Percentiles rank a stretch among this genome's conserved stretches.
Evolutionary conservation across 2,329 filamentous ascomycete genomes (phyloP).

Genomic region (Fusarium piperis): DNA sequence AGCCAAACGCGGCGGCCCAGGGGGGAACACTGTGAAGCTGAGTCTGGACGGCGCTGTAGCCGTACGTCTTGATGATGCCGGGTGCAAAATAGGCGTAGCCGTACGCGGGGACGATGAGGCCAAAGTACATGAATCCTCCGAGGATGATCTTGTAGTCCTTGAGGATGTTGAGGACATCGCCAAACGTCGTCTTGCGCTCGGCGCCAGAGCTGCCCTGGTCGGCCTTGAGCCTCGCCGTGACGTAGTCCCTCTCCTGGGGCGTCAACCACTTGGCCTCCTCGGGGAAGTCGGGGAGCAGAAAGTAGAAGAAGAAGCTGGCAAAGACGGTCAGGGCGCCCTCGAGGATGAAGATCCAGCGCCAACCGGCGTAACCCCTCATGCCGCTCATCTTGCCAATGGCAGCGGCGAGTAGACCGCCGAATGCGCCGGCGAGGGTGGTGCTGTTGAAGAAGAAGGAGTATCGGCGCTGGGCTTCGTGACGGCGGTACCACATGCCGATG

Average conservation of each 20-base stretch:
- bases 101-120: slow-evolving; percentile 80
- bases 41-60: slow-evolving; percentile 67
- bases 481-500: slow-evolving; percentile 89
- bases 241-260: slow-evolving; percentile 73
- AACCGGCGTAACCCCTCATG: slow-evolving; percentile 72
- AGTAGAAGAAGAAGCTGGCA: slow-evolving; percentile 71
- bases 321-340: slow-evolving; percentile 74
- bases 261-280: slow-evolving; percentile 78
- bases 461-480: slow-evolving; percentile 87
- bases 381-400: slow-evolving; percentile 91
- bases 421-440: slow-evolving; percentile 82
- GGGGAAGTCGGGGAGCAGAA: slow-evolving; percentile 78
- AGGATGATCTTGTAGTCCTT: slow-evolving; percentile 79
- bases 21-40: slow-evolving; percentile 68
- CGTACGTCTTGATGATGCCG: slow-evolving; percentile 74
- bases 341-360: slow-evolving; percentile 87
- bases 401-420: slow-evolving; percentile 84
- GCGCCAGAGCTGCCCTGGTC: slow-evolving; percentile 75
- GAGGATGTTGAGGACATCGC: slow-evolving; percentile 71
- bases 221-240: slow-evolving; percentile 71
- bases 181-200: slow-evolving; percentile 67
- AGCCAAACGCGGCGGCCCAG: slow-evolving; percentile 76
- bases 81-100: slow-evolving; percentile 82
- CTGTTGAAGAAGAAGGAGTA: slow-evolving; percentile 94
- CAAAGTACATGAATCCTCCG: slow-evolving; percentile 84